Evolutionary conservation across 2,329 filamentous ascomycete genomes (phyloP).

Genomic region (Claviceps fusiformis): DNA sequence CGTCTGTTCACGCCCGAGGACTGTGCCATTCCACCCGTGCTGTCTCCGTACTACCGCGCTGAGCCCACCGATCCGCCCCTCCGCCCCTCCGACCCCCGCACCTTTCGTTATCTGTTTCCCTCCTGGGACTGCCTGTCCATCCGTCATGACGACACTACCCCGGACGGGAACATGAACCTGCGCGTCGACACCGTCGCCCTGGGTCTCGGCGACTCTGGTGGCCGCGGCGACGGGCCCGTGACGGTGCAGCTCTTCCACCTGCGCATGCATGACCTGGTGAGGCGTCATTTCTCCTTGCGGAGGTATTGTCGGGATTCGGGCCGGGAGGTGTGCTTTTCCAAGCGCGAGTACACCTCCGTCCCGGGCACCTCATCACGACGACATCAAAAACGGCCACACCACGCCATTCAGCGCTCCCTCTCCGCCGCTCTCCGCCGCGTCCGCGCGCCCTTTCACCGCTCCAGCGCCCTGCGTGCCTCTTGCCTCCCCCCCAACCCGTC

Average conservation of each 20-base stretch:
- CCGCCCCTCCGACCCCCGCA: constrained; percentile 57
- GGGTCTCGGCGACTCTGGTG: constrained; percentile 16
- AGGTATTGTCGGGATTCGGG: constrained; percentile 89
- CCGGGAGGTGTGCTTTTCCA: constrained; percentile 79
- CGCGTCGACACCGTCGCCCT: constrained; percentile 63
- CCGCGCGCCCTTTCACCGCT: constrained; percentile 19
- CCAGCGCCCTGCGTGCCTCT: constrained; percentile 8
- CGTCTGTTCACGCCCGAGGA: neutral
- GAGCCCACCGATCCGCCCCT: neutral
- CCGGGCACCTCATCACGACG: constrained; percentile 3
- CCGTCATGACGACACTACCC: constrained; percentile 77
- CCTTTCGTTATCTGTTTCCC: constrained; percentile 78
- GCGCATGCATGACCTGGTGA: constrained; percentile 81
- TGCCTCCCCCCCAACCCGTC: constrained; percentile 7
- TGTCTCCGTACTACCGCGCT: neutral
- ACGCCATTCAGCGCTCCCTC: constrained; percentile 15
- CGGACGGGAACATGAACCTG: constrained; percentile 94
- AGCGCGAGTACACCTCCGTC: constrained; percentile 43
- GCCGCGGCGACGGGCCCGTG: constrained; percentile 16
- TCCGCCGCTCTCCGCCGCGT: constrained; percentile 36
- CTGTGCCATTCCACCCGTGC: constrained; percentile 1
- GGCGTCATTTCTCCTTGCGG: constrained; percentile 77
- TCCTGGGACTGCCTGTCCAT: constrained; percentile 70
- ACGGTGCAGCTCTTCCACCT: constrained; percentile 77
- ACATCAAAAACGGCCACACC: no score